Conservation (phyloP, 768 basidiomycete species). For the Leccinellum albellum region DNA sequence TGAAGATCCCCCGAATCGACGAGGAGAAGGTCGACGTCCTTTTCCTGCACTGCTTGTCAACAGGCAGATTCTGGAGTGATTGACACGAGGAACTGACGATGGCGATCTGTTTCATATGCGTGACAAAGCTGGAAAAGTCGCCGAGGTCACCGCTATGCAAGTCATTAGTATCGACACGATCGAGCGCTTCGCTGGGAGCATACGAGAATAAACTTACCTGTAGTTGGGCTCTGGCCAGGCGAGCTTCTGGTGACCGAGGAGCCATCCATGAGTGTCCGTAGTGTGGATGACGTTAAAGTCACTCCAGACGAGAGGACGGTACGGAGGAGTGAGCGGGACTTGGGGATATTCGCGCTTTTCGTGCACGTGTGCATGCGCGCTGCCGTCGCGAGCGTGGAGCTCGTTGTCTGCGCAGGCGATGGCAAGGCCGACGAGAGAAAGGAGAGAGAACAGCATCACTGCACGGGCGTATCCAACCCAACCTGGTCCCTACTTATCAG, state of each 20-base stretch:
- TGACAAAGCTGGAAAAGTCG: conserved; percentile 82
- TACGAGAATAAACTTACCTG: conserved; percentile 36
- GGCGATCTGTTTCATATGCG: conserved; percentile 77
- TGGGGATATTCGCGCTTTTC: conserved; percentile 39
- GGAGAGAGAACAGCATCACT: conserved; percentile 17
- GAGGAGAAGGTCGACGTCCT: conserved; percentile 78
- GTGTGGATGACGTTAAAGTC: conserved; percentile 86
- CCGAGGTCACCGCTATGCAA: conserved; percentile 56
- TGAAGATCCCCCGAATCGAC: conserved; percentile 79
- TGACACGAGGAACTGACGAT: conserved; percentile 33
- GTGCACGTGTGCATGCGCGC: conserved; percentile 34
- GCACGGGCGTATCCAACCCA: neutral
- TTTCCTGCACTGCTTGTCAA: conserved; percentile 36
- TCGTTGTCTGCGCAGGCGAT: conserved; percentile 23
- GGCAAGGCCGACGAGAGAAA: conserved; percentile 20
- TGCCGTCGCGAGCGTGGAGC: conserved; percentile 23
- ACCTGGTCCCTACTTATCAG: neutral
- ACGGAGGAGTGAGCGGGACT: conserved; percentile 50
- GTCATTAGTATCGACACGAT: neutral
- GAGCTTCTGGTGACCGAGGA: conserved; percentile 78
- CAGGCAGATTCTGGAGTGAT: neutral
- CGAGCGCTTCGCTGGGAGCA: neutral
- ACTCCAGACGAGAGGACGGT: conserved; percentile 72
- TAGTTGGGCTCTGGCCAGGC: conserved; percentile 76
- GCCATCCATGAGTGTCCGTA: conserved; percentile 80